These are phyloP conservation scores for Phaeoacremonium minimum DNA, from an alignment of 2,329 filamentous ascomycete genomes.

Conservation along the genomic window DNA sequence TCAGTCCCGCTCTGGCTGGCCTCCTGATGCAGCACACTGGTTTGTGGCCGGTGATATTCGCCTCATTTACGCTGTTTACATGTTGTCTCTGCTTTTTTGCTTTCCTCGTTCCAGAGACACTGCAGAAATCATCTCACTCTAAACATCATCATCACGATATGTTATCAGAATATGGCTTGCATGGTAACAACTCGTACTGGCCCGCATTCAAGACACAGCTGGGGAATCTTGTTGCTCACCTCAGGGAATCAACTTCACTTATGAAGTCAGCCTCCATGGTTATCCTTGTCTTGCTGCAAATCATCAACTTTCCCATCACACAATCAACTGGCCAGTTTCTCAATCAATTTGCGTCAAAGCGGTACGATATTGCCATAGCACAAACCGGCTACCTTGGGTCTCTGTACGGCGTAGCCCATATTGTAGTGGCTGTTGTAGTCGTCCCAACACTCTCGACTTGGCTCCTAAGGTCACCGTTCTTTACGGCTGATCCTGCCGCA, in stretches of 20 bases:
- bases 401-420: conserved; percentile 18
- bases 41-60: conserved; percentile 18
- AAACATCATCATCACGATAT: not conserved
- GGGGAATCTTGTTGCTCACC: conserved; percentile 1
- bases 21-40: conserved; percentile 20
- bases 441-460: conserved; percentile 18
- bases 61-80: conserved; percentile 11
- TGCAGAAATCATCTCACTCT: conserved; percentile 5
- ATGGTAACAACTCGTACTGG: not conserved
- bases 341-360: conserved; percentile 24
- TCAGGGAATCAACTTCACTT: conserved; percentile 7
- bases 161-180: not conserved
- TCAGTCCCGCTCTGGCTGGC: conserved; percentile 18
- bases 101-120: conserved; percentile 21
- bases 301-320: conserved; percentile 6
- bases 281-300: conserved; percentile 10
- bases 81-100: not conserved
- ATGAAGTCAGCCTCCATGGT: conserved; percentile 9
- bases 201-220: not conserved
- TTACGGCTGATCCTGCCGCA: conserved; percentile 4
- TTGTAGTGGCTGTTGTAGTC: conserved; percentile 18
- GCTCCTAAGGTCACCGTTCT: conserved; percentile 13
- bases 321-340: conserved; percentile 11
- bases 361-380: conserved; percentile 19
- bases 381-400: conserved; percentile 25